Evolutionary conservation across 1,139 yeast species (phyloP).

Genomic region (Candida freyschussii): DNA sequence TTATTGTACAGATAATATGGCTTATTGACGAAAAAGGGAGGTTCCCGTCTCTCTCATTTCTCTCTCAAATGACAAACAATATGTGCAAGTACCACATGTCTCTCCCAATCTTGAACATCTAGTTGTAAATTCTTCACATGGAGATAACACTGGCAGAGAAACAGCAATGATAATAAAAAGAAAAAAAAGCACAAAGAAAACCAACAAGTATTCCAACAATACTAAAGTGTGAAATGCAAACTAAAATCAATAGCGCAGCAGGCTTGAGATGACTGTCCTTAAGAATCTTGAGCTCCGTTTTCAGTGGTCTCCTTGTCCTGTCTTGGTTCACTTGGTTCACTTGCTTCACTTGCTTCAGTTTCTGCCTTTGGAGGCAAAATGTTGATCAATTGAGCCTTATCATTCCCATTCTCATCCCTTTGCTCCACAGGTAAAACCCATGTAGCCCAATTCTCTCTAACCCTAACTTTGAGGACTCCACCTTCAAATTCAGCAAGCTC

Average conservation of each 20-base stretch:
- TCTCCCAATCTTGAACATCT: neutral
- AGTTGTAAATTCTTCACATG: no score
- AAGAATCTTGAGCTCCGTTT: neutral
- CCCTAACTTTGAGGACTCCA: conserved; percentile 36
- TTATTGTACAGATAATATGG: no score
- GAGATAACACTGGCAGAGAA: neutral
- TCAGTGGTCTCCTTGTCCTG: conserved; percentile 1
- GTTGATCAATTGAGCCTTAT: conserved; percentile 24
- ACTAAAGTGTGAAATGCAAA: no score
- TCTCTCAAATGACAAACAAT: no score
- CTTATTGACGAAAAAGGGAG: no score
- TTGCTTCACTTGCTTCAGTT: conserved; percentile 4
- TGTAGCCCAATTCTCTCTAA: conserved; percentile 35
- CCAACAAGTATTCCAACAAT: neutral
- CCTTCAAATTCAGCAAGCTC: conserved; percentile 25
- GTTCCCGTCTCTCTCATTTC: no score
- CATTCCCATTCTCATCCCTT: conserved; percentile 38
- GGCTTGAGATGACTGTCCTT: no score
- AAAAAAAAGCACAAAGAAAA: conserved; percentile 1
- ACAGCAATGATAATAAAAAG: neutral
- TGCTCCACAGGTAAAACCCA: conserved; percentile 49
- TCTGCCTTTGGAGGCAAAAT: conserved; percentile 6
- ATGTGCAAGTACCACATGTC: no score
- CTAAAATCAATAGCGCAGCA: no score
- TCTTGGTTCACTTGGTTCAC: conserved; percentile 1